These are phyloP conservation scores for Emmonsiellopsis sp. DNA, from an alignment of 2,329 filamentous ascomycete species.

Conservation along the genomic window DNA sequence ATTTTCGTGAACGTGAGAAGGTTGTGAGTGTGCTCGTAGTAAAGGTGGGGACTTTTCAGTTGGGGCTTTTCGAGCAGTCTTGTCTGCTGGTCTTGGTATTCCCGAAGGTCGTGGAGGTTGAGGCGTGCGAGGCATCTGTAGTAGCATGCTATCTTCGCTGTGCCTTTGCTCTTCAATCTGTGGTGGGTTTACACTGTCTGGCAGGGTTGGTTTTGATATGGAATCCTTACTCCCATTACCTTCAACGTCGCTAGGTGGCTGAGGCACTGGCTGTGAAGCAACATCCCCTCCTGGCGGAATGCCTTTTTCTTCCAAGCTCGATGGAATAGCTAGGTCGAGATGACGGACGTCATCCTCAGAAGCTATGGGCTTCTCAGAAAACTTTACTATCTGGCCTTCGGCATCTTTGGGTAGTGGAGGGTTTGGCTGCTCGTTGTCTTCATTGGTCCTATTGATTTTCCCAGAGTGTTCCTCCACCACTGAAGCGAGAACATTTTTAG, in stretches of 20 bases:
- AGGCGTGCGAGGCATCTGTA: background rate
- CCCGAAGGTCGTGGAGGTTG: constrained; percentile 24
- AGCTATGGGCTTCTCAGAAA: constrained; percentile 15
- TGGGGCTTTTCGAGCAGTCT: constrained; percentile 20
- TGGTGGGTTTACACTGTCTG: constrained; percentile 4
- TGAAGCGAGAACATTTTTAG: constrained; percentile 53
- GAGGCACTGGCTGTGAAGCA: too few relatives aligned
- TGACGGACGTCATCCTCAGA: constrained; percentile 49
- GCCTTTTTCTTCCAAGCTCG: constrained; percentile 17
- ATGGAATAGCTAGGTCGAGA: constrained; percentile 48
- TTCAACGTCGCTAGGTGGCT: too few relatives aligned
- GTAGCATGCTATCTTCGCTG: background rate
- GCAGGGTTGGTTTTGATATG: background rate
- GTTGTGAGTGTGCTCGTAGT: constrained; percentile 43
- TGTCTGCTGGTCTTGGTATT: constrained; percentile 26
- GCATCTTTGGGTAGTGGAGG: constrained; percentile 8
- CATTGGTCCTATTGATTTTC: constrained; percentile 20
- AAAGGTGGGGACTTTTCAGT: constrained; percentile 37
- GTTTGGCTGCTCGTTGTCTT: background rate
- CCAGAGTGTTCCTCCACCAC: constrained; percentile 55
- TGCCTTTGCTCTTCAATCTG: constrained; percentile 10
- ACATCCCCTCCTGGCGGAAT: background rate
- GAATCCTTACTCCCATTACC: background rate
- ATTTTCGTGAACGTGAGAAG: constrained; percentile 22
- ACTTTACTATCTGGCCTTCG: constrained; percentile 11